phyloP scores from a whole-genome alignment of 2,329 filamentous ascomycete species.

The Xylaria sp. region DNA sequence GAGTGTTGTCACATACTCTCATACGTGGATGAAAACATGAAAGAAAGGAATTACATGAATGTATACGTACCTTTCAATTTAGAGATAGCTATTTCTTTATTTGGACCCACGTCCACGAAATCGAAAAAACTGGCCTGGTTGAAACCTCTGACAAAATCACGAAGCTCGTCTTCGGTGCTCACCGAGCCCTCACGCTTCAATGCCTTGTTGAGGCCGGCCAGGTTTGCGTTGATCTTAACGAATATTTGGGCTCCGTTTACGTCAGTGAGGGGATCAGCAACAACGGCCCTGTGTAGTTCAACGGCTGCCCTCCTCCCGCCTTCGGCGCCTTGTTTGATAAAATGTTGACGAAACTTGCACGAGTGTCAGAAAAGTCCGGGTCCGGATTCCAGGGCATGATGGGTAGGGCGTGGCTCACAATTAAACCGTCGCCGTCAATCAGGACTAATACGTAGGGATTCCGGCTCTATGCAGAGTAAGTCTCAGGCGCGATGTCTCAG shows the following conservation, averaged over 20 bases:
- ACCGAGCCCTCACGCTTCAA: constrained; percentile 62
- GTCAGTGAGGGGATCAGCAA: constrained; percentile 57
- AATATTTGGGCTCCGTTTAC: constrained; percentile 64
- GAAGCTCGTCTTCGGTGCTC: constrained; percentile 58
- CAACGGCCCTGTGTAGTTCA: constrained; percentile 61
- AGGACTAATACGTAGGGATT: constrained; percentile 71
- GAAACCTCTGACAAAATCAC: constrained; percentile 70
- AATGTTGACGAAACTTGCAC: constrained; percentile 66
- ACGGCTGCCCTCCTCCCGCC: constrained; percentile 66
- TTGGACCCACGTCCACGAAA: constrained; percentile 71
- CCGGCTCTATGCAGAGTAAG: constrained; percentile 54
- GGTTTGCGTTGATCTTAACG: constrained; percentile 67
- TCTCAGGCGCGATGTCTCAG: constrained; percentile 37
- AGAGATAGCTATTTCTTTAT: constrained; percentile 67
- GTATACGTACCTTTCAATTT: constrained; percentile 67
- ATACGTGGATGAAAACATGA: background rate
- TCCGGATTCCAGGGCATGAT: constrained; percentile 24
- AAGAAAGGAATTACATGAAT: constrained; percentile 1
- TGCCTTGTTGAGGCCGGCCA: constrained; percentile 61
- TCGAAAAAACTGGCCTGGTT: constrained; percentile 70
- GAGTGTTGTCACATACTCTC: constrained; percentile 1
- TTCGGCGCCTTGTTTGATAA: constrained; percentile 65
- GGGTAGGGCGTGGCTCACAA: constrained; percentile 57
- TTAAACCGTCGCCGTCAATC: constrained; percentile 72
- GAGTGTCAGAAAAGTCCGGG: constrained; percentile 28